Percentiles rank a stretch among this genome's conserved stretches.
These are phyloP conservation scores for Lolium perenne DNA, from an alignment of 176 grass and related monocot genomes.

Conservation along the genomic window DNA sequence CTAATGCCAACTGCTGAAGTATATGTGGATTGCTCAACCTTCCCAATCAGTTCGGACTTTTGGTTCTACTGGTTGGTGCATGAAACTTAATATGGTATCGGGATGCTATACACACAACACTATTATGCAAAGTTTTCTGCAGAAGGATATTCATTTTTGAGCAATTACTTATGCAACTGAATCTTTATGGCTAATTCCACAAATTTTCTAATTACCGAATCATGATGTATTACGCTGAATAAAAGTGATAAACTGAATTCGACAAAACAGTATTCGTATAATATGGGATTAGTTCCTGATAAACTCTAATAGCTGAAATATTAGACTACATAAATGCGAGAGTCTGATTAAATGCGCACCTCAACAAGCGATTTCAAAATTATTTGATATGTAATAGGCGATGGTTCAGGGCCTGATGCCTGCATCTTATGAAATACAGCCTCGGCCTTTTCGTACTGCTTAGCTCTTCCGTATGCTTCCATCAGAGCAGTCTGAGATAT, in stretches of 20 bases:
- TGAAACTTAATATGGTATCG: too few relatives aligned
- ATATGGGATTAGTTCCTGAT: neutral
- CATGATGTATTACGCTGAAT: slow-evolving; percentile 17
- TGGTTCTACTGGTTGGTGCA: too few relatives aligned
- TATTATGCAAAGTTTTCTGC: neutral
- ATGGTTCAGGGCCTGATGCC: slow-evolving; percentile 81
- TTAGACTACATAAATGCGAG: neutral
- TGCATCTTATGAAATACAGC: slow-evolving; percentile 90
- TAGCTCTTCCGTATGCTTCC: slow-evolving; percentile 90
- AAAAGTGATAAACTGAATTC: slow-evolving; percentile 12
- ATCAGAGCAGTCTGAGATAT: slow-evolving; percentile 94
- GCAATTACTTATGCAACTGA: neutral
- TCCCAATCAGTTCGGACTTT: too few relatives aligned
- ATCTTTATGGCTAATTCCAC: neutral
- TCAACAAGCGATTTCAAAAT: slow-evolving; percentile 91
- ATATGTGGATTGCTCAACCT: too few relatives aligned
- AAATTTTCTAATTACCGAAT: neutral
- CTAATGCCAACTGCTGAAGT: neutral
- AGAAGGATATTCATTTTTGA: neutral
- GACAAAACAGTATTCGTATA: neutral
- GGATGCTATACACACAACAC: neutral
- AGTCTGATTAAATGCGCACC: slow-evolving; percentile 54
- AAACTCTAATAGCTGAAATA: slow-evolving; percentile 8
- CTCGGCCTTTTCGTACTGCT: slow-evolving; percentile 83
- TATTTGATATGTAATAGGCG: slow-evolving; percentile 90